A percentile compares a stretch with the other conserved stretches of the same genome.
phyloP scores from a whole-genome alignment of 345 rosid species.

The Draba incana region DNA sequence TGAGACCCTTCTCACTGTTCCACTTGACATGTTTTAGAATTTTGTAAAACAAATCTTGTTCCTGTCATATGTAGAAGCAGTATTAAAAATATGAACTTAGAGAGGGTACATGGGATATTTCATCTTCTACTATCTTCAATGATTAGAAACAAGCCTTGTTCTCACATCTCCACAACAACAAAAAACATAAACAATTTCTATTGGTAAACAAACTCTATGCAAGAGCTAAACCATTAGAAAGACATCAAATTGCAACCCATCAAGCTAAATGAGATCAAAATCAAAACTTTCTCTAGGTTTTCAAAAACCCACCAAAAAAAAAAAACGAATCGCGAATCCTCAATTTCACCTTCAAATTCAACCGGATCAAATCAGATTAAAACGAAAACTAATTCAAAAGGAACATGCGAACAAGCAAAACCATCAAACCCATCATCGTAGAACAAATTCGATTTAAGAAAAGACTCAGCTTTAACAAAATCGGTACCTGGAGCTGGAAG shows the following conservation, averaged over 20 bases:
- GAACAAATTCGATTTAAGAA: slow-evolving; percentile 4
- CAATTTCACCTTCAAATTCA: slow-evolving; percentile 20
- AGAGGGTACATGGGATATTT: background rate
- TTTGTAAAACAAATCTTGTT: slow-evolving; percentile 25
- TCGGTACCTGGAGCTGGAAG: slow-evolving; percentile 20
- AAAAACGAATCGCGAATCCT: background rate
- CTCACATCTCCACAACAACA: slow-evolving; percentile 5
- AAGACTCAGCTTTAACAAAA: background rate
- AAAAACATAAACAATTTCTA: background rate
- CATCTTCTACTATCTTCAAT: background rate
- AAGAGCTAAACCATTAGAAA: background rate
- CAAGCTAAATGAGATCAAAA: slow-evolving; percentile 12
- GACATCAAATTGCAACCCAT: background rate
- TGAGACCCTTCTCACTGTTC: slow-evolving; percentile 75
- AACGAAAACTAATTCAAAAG: background rate
- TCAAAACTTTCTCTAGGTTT: slow-evolving; percentile 11
- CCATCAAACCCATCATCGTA: background rate
- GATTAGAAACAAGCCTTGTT: slow-evolving; percentile 7
- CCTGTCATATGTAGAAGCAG: slow-evolving; percentile 34
- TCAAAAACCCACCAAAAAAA: slow-evolving; percentile 13
- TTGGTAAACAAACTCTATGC: slow-evolving; percentile 6
- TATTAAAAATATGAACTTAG: background rate
- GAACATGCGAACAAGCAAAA: slow-evolving; percentile 10
- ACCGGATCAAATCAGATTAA: slow-evolving; percentile 35
- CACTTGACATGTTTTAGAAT: slow-evolving; percentile 63